These are phyloP conservation scores for Diaporthe citriasiana DNA, from an alignment of 2,329 filamentous ascomycete species.

Conservation along the genomic window DNA sequence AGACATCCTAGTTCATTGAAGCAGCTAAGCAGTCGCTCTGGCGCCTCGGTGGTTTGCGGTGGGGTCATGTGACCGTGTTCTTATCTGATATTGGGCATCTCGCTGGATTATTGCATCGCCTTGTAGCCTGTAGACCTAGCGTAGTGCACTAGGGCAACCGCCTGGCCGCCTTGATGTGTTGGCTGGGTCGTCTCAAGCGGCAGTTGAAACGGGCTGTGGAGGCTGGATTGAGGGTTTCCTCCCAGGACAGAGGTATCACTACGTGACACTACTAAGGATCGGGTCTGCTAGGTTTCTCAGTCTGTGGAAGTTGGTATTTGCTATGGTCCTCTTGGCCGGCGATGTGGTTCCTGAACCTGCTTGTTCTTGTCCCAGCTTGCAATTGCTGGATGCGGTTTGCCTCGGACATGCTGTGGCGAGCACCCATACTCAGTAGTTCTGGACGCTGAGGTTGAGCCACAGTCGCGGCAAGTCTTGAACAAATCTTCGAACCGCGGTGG, in stretches of 20 bases:
- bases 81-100: background rate
- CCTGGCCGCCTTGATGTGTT: background rate
- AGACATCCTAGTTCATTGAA: background rate
- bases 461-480: background rate
- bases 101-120: background rate
- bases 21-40: background rate
- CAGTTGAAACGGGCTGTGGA: constrained; percentile 29
- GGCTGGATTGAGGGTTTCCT: background rate
- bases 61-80: constrained; percentile 16
- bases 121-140: background rate
- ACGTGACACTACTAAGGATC: background rate
- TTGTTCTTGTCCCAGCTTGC: background rate
- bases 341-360: background rate
- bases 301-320: constrained; percentile 22
- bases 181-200: constrained; percentile 26
- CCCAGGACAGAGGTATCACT: background rate
- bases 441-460: background rate
- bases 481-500: background rate
- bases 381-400: background rate
- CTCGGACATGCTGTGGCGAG: background rate
- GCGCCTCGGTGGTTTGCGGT: background rate
- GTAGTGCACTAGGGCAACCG: background rate
- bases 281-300: constrained; percentile 2
- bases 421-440: background rate
- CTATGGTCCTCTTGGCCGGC: constrained; percentile 21